Evolutionary conservation across 345 rosid species (phyloP).

Genomic region (Lepidium didymum): DNA sequence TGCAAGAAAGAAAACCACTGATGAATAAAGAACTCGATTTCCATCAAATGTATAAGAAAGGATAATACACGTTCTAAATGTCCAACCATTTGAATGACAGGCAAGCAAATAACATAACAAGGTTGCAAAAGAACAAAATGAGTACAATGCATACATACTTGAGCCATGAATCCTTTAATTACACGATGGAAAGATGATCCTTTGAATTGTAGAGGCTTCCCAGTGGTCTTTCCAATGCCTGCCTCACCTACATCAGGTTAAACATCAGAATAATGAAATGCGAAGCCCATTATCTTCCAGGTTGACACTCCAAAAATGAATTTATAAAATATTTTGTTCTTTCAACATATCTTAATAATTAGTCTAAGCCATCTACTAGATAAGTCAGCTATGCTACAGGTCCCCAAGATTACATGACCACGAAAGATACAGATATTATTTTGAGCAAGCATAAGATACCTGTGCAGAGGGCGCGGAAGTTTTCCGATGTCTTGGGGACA

Average conservation of each 20-base stretch:
- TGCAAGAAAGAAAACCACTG: slow-evolving; percentile 27
- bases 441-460: slow-evolving; percentile 39
- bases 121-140: neutral
- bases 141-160: slow-evolving; percentile 41
- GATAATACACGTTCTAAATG: neutral
- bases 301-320: neutral
- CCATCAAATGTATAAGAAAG: neutral
- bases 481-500: slow-evolving; percentile 93
- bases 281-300: neutral
- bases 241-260: slow-evolving; percentile 65
- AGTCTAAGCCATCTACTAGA: neutral
- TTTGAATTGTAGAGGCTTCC: slow-evolving; percentile 81
- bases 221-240: slow-evolving; percentile 73
- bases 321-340: neutral
- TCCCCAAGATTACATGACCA: neutral
- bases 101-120: neutral
- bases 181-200: slow-evolving; percentile 85
- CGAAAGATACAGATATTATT: neutral
- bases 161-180: slow-evolving; percentile 95
- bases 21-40: slow-evolving; percentile 1
- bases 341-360: neutral
- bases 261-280: neutral
- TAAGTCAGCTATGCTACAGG: neutral
- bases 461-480: slow-evolving; percentile 92
- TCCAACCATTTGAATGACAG: neutral